Conservation (phyloP, 2,329 filamentous ascomycete genomes). For the Fusarium solani-melongenae region DNA sequence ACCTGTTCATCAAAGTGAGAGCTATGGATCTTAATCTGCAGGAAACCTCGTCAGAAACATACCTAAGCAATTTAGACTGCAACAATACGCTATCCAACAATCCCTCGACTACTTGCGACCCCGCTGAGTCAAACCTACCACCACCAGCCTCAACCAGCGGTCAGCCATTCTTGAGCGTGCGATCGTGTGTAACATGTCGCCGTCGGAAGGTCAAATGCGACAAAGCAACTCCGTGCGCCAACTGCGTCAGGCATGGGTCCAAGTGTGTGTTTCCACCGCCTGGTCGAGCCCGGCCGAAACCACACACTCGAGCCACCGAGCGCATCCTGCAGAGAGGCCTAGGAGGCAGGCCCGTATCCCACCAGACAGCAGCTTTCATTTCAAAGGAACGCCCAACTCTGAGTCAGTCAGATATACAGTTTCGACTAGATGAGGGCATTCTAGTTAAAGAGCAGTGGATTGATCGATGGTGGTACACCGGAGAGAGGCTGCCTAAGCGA, state of each 20-base stretch:
- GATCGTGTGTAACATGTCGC: slow-evolving; percentile 18
- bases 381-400: neutral
- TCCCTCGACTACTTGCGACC: neutral
- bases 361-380: slow-evolving; percentile 1
- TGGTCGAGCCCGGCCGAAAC: slow-evolving; percentile 13
- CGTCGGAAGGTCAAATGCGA: slow-evolving; percentile 22
- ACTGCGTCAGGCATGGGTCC: slow-evolving; percentile 8
- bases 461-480: slow-evolving; percentile 14
- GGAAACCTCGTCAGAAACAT: neutral
- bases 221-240: slow-evolving; percentile 17
- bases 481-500: slow-evolving; percentile 8
- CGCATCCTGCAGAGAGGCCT: neutral
- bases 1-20: neutral
- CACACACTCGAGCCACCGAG: slow-evolving; percentile 1
- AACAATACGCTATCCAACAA: neutral
- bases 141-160: neutral
- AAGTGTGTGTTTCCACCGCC: slow-evolving; percentile 16
- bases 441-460: slow-evolving; percentile 20
- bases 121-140: neutral
- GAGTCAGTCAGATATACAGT: neutral
- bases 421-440: neutral
- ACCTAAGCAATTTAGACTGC: neutral
- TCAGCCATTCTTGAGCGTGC: neutral
- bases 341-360: neutral
- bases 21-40: neutral